Evolutionary conservation across 768 basidiomycete species (phyloP), one percentile per base, ranked within the genome.

Genomic region (Mycena galericulata): DNA sequence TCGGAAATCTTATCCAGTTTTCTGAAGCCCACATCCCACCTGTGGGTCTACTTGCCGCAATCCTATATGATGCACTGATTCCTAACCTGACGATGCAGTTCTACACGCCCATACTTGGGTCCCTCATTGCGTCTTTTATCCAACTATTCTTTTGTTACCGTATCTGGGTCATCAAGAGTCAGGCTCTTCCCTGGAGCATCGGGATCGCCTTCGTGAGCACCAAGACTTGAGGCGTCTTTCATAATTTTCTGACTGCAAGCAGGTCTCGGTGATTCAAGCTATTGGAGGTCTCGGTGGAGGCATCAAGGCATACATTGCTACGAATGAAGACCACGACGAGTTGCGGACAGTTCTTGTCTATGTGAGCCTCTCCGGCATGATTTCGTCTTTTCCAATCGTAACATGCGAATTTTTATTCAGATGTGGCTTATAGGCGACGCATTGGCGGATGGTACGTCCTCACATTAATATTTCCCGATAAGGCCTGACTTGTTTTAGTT

Each of bases 81-180:
- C 38, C 27, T 15, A n/a, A 32, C 15, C 20, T 18, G 18, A 7
- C 27, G n/a, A n/a, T n/a, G n/a, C 14, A 65, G 68, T 69, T 69
- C 30, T 69, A 69, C 59, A 69, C 68, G 4, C 68, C 68, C 2
- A 69, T 69, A 5, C 27, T 45, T 18, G 66, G 66, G 18, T 62
- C 60, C 14, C 26, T 62, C 24, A 56, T 68, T 38, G 66, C 60
- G n/a, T 49, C 41, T 24, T 17, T 62, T 9, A 57, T 69, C 27
- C 68, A 69, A 45, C 53, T 69, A 20, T 69, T 69, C 46, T 69
- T 69, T 54, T 60, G 57, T 40, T 69, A 69, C 53, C 68, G 68
- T 54, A 69, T 69, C 59, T 65, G 63, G 59, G 26, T 69, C 36
- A 69, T 69, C 51, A 65, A 69, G 45, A 55, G 45, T 7, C 15